Evolutionary conservation across 2,329 filamentous ascomycete genomes (phyloP).

Genomic region (Neospermospora avenae): DNA sequence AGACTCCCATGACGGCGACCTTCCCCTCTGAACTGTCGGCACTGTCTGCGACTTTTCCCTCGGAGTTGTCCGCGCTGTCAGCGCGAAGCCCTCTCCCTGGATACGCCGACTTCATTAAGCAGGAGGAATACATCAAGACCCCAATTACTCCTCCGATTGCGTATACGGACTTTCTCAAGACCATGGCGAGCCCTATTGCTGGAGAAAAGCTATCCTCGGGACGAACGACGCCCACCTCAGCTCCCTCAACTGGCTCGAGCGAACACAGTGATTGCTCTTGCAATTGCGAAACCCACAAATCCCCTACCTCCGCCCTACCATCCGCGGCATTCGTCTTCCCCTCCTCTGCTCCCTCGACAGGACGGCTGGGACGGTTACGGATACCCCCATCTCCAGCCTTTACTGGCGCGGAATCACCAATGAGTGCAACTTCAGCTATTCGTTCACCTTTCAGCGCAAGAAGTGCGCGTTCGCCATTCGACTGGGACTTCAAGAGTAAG

Average conservation of each 20-base stretch:
- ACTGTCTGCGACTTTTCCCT: constrained; percentile 58
- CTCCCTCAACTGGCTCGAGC: constrained; percentile 38
- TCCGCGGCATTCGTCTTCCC: constrained; percentile 55
- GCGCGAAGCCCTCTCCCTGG: constrained; percentile 67
- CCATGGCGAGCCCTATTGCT: constrained; percentile 50
- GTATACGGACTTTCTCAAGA: constrained; percentile 90
- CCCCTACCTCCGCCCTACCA: constrained; percentile 55
- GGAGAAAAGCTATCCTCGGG: constrained; percentile 38
- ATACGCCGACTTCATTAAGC: constrained; percentile 59
- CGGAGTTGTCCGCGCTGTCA: constrained; percentile 54
- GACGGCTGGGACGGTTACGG: constrained; percentile 58
- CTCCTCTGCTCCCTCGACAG: constrained; percentile 58
- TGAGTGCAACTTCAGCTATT: constrained; percentile 49
- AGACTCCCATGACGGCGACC: constrained; percentile 59
- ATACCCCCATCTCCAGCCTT: constrained; percentile 74
- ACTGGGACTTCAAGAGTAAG: constrained; percentile 74
- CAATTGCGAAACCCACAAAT: constrained; percentile 51
- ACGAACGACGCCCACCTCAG: constrained; percentile 46
- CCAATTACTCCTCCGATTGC: constrained; percentile 88
- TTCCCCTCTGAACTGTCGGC: constrained; percentile 58
- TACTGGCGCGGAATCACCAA: constrained; percentile 65
- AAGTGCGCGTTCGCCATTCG: constrained; percentile 66
- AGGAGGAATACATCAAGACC: constrained; percentile 66
- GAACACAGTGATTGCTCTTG: constrained; percentile 55
- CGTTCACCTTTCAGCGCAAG: constrained; percentile 71